Evolutionary conservation across 2,329 filamentous ascomycete genomes (phyloP).

Genomic region (Fusarium virguliforme): DNA sequence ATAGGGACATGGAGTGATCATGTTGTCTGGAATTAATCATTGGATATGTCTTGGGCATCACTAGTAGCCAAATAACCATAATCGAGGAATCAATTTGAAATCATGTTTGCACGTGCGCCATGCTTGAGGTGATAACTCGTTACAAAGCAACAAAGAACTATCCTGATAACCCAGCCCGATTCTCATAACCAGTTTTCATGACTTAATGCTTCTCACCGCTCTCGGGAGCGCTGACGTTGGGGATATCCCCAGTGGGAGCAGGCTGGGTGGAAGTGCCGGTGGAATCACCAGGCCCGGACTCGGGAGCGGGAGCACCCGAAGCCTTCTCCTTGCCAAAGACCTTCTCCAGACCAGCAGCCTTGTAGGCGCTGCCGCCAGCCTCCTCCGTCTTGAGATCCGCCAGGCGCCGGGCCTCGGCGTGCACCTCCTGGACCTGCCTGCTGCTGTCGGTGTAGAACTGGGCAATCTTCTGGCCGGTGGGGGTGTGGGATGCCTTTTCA

Average conservation of each 20-base stretch:
- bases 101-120: constrained; percentile 37
- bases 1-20: accelerated
- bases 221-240: constrained; percentile 46
- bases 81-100: constrained; percentile 34
- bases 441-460: constrained; percentile 88
- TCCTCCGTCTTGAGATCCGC: constrained; percentile 87
- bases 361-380: constrained; percentile 72
- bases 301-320: constrained; percentile 36
- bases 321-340: constrained; percentile 70
- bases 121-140: constrained; percentile 47
- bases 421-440: constrained; percentile 94
- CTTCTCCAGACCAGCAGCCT: constrained; percentile 71
- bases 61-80: constrained; percentile 31
- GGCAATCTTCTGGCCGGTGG: constrained; percentile 89
- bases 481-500: constrained; percentile 90
- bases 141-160: constrained; percentile 29
- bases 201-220: constrained; percentile 46
- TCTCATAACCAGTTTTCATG: constrained; percentile 21
- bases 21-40: not conserved
- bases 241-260: constrained; percentile 39
- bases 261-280: constrained; percentile 43
- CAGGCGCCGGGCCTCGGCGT: constrained; percentile 89
- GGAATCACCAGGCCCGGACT: constrained; percentile 34
- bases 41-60: too few relatives aligned
- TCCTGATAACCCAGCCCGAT: constrained; percentile 18